phyloP scores from a whole-genome alignment of 306 rosid species.

The Rosa multiflora region DNA sequence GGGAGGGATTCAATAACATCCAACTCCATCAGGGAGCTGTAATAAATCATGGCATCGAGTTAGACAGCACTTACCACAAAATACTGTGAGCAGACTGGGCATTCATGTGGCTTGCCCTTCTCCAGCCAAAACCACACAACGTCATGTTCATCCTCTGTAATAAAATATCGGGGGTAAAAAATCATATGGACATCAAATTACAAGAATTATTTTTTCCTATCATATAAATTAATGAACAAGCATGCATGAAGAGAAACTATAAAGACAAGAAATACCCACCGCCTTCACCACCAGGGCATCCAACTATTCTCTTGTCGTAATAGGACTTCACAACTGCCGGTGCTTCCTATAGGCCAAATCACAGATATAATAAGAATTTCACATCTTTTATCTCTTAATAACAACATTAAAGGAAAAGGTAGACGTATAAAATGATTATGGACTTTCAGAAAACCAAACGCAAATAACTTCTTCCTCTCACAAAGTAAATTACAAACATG shows the following conservation, averaged over 20 bases:
- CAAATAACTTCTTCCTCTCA: not conserved
- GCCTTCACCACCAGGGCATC: conserved; percentile 97
- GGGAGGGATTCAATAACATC: not conserved
- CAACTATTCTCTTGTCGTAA: conserved; percentile 81
- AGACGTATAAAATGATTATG: conserved; percentile 12
- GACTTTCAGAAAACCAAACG: not conserved
- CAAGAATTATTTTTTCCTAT: not conserved
- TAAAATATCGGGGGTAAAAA: conserved; percentile 23
- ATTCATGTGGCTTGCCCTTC: conserved; percentile 83
- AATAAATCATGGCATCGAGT: not conserved
- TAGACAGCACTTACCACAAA: conserved; percentile 65
- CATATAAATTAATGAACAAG: conserved; percentile 13
- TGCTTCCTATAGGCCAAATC: conserved; percentile 53
- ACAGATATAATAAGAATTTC: not conserved
- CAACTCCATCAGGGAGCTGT: not conserved
- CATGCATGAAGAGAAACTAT: conserved; percentile 5
- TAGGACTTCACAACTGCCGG: conserved; percentile 86
- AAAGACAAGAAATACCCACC: conserved; percentile 51
- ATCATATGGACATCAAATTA: conserved; percentile 5
- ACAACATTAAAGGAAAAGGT: not conserved
- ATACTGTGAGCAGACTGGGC: conserved; percentile 89
- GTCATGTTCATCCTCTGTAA: conserved; percentile 96
- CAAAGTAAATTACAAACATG: not conserved
- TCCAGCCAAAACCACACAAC: conserved; percentile 99
- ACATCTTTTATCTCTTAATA: not conserved